Conservation (phyloP, 2,329 filamentous ascomycete species). For the Apiospora koreana region DNA sequence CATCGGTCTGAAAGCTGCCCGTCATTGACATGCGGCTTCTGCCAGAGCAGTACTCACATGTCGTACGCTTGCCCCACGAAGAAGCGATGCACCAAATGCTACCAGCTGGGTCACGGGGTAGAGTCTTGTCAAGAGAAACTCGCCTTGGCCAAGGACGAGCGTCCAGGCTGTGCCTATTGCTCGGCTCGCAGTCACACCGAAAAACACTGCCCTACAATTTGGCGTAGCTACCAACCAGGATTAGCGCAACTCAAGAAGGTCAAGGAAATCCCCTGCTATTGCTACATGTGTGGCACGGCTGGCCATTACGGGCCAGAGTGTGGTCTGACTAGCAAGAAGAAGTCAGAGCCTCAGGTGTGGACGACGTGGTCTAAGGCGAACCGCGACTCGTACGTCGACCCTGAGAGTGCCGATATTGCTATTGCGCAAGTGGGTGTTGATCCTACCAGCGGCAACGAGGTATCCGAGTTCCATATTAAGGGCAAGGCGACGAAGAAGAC, state of each 20-base stretch:
- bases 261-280: slow-evolving; percentile 49
- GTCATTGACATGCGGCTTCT: slow-evolving; percentile 49
- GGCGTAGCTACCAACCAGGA: slow-evolving; percentile 55
- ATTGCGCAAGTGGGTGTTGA: slow-evolving; percentile 33
- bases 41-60: slow-evolving; percentile 46
- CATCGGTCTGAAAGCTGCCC: slow-evolving; percentile 50
- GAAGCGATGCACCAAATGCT: slow-evolving; percentile 59
- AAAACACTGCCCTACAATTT: slow-evolving; percentile 58
- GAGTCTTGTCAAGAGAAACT: slow-evolving; percentile 59
- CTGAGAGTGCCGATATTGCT: slow-evolving; percentile 38
- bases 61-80: slow-evolving; percentile 52
- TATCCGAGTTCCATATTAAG: slow-evolving; percentile 26
- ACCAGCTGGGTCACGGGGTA: slow-evolving; percentile 59
- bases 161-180: slow-evolving; percentile 63
- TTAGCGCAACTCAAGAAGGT: slow-evolving; percentile 47
- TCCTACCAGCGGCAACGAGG: background rate
- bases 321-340: slow-evolving; percentile 25
- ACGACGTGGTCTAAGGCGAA: slow-evolving; percentile 56
- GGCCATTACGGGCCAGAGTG: slow-evolving; percentile 63
- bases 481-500: slow-evolving; percentile 27
- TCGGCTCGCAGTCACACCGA: slow-evolving; percentile 57
- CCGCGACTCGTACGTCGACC: slow-evolving; percentile 50
- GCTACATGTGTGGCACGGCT: slow-evolving; percentile 55
- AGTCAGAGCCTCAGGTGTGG: slow-evolving; percentile 26
- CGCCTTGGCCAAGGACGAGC: slow-evolving; percentile 50